These are phyloP conservation scores for Zizania palustris DNA, from an alignment of 202 grass and related monocot species.

Conservation along the genomic window DNA sequence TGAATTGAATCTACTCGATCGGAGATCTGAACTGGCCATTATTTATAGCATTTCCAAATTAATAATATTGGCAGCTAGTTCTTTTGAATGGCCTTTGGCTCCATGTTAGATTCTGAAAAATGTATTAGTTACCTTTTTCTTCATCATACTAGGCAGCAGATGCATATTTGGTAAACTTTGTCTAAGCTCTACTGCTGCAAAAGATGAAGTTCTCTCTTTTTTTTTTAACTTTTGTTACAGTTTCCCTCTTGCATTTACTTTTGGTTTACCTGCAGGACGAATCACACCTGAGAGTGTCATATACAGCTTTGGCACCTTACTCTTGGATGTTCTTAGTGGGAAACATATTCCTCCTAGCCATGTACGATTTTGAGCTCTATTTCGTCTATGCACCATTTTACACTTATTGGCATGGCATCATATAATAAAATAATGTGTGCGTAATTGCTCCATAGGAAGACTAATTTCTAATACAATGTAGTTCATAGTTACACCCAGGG, in stretches of 20 bases:
- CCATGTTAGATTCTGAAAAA: not conserved
- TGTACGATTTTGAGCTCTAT: conserved; percentile 55
- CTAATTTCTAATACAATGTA: conserved; percentile 9
- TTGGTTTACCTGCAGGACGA: conserved; percentile 64
- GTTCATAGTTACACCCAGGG: not conserved
- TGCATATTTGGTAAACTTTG: not conserved
- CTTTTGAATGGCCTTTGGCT: not conserved
- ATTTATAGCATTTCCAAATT: not conserved
- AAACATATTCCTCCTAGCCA: conserved; percentile 99
- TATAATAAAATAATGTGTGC: conserved; percentile 5
- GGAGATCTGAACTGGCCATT: not conserved
- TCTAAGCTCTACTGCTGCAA: not conserved
- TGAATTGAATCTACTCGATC: conserved; percentile 7
- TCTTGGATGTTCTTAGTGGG: conserved; percentile 95
- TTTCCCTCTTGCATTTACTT: conserved; percentile 12
- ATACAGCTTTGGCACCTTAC: conserved; percentile 95
- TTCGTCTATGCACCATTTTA: conserved; percentile 4
- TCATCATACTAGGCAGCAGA: not conserved
- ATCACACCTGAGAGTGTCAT: conserved; percentile 98
- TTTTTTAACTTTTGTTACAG: not conserved
- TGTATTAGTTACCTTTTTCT: not conserved
- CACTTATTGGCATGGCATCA: not conserved
- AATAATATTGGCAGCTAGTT: not conserved
- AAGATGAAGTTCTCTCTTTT: not conserved
- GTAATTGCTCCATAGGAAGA: not conserved